phyloP scores from a whole-genome alignment of 202 grass and related monocot genomes.

The Musa balbisiana region DNA sequence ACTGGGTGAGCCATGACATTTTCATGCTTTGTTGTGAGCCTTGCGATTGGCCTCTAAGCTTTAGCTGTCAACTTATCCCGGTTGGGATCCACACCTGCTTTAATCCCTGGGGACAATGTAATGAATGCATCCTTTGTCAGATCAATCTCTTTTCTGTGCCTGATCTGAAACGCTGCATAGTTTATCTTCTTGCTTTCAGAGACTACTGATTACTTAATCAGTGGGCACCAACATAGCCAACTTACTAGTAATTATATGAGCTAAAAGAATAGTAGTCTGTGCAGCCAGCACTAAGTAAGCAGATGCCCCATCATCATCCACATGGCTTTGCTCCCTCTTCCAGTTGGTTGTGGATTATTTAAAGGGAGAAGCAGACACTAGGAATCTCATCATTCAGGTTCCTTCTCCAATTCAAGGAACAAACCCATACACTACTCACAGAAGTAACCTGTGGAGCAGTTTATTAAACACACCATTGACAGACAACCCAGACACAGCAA shows the following conservation, averaged over 20 bases:
- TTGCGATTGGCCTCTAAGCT: background rate
- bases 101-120: background rate
- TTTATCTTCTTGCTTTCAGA: background rate
- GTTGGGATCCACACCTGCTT: background rate
- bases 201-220: background rate
- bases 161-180: background rate
- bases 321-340: constrained; percentile 35
- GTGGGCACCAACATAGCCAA: background rate
- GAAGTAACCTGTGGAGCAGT: constrained; percentile 6
- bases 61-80: background rate
- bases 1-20: no score
- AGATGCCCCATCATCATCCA: constrained; percentile 33
- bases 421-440: constrained; percentile 12
- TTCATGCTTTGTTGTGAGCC: background rate
- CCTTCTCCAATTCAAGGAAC: constrained; percentile 18
- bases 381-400: constrained; percentile 29
- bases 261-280: background rate
- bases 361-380: background rate
- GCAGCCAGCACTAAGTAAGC: background rate
- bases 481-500: background rate
- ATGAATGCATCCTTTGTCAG: background rate
- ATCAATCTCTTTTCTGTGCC: background rate
- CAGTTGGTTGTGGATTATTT: constrained; percentile 11
- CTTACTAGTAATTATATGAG: background rate
- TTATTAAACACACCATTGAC: constrained; percentile 4